Evolutionary conservation across 2,329 filamentous ascomycete genomes (phyloP).

Genomic region (Exophiala aquamarina): DNA sequence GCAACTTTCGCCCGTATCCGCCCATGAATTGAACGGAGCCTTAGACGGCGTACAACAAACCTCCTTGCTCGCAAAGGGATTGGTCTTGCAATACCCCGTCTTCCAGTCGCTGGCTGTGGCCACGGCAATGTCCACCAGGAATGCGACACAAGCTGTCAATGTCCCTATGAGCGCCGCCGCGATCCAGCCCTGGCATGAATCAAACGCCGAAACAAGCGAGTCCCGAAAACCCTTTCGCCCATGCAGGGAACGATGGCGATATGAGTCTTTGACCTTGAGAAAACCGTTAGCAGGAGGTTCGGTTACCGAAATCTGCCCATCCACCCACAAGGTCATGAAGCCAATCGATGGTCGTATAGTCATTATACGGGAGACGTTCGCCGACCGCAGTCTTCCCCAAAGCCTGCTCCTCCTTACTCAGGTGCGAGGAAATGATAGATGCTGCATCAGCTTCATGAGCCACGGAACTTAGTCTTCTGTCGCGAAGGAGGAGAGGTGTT

Average conservation of each 20-base stretch:
- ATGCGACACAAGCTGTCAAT: slow-evolving; percentile 57
- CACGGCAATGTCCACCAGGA: slow-evolving; percentile 55
- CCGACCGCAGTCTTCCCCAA: slow-evolving; percentile 49
- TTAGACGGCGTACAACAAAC: slow-evolving; percentile 46
- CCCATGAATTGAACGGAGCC: slow-evolving; percentile 30
- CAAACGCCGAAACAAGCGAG: slow-evolving; percentile 43
- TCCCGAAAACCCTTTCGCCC: slow-evolving; percentile 44
- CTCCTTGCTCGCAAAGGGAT: slow-evolving; percentile 48
- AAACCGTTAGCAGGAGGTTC: slow-evolving; percentile 1
- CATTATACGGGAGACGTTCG: slow-evolving; percentile 59
- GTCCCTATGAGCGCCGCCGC: slow-evolving; percentile 55
- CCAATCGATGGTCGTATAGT: slow-evolving; percentile 65
- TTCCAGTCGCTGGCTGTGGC: slow-evolving; percentile 60
- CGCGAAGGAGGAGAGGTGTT: slow-evolving; percentile 17
- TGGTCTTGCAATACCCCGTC: slow-evolving; percentile 53
- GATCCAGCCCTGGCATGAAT: slow-evolving; percentile 57
- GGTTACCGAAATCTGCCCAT: neutral
- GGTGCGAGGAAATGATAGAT: slow-evolving; percentile 42
- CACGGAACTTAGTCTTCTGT: slow-evolving; percentile 35
- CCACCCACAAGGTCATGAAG: slow-evolving; percentile 55
- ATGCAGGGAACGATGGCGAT: slow-evolving; percentile 50
- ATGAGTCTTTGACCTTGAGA: slow-evolving; percentile 56
- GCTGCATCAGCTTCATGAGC: slow-evolving; percentile 42
- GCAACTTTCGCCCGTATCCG: slow-evolving; percentile 37
- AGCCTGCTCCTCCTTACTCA: slow-evolving; percentile 51